These are phyloP conservation scores for Calonectria pseudoturangicola DNA, from an alignment of 2,329 filamentous ascomycete genomes.

Conservation along the genomic window DNA sequence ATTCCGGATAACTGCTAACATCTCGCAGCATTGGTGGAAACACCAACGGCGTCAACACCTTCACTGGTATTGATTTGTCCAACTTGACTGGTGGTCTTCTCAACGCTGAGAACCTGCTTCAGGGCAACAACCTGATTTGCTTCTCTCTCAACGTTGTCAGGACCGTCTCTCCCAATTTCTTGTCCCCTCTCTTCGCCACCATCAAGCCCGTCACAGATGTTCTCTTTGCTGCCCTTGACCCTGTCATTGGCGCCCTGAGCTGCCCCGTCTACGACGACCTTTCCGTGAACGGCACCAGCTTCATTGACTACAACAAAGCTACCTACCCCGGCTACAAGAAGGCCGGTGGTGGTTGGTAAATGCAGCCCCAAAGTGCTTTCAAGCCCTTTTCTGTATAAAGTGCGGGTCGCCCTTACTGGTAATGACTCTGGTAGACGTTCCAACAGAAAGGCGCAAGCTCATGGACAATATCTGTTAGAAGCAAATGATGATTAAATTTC, in stretches of 20 bases:
- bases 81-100: constrained; percentile 61
- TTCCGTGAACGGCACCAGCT: constrained; percentile 47
- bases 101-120: constrained; percentile 1
- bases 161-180: constrained; percentile 7
- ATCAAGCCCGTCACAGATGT: neutral
- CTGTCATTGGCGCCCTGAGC: constrained; percentile 25
- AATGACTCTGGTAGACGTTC: neutral
- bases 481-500: neutral
- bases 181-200: constrained; percentile 1
- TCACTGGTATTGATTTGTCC: constrained; percentile 65
- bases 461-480: neutral
- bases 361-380: neutral
- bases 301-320: constrained; percentile 47
- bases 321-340: constrained; percentile 50
- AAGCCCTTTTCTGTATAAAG: neutral
- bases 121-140: constrained; percentile 20
- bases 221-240: constrained; percentile 14
- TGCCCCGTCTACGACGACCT: constrained; percentile 46
- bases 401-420: neutral
- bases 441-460: neutral
- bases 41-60: constrained; percentile 69
- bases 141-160: constrained; percentile 1
- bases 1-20: neutral
- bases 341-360: constrained; percentile 47
- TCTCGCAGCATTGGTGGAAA: constrained; percentile 69